Conservation (phyloP, 768 basidiomycete species). For the Infundibulicybe gibba region DNA sequence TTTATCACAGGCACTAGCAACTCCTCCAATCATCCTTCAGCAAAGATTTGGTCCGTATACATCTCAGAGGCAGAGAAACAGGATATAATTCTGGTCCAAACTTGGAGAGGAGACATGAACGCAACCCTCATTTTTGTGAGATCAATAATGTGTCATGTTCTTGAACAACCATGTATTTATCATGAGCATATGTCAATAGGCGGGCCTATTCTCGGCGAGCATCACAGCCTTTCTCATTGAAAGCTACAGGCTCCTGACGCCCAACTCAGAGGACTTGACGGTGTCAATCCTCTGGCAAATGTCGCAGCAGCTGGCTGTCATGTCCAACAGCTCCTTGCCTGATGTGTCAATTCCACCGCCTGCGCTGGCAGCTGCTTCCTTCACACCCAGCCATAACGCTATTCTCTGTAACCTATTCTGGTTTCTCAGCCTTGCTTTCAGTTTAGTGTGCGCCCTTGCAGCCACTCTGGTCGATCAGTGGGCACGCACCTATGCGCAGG, state of each 20-base stretch:
- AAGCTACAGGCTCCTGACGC: conserved; percentile 29
- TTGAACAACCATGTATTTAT: neutral
- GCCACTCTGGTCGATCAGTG: conserved; percentile 49
- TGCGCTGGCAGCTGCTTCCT: conserved; percentile 6
- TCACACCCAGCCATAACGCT: conserved; percentile 22
- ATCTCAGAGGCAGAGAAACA: conserved; percentile 27
- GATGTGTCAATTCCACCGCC: neutral
- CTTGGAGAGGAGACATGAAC: conserved; percentile 41
- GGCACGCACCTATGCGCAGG: conserved; percentile 36
- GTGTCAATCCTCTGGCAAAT: conserved; percentile 26
- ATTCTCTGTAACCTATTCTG: conserved; percentile 38
- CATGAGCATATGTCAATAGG: conserved; percentile 14
- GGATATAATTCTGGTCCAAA: conserved; percentile 24
- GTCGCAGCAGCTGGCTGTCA: conserved; percentile 21
- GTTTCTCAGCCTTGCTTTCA: conserved; percentile 43
- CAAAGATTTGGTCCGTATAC: conserved; percentile 34
- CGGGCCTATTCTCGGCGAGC: conserved; percentile 37
- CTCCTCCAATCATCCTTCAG: conserved; percentile 20
- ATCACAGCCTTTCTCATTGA: conserved; percentile 37
- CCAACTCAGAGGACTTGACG: conserved; percentile 19
- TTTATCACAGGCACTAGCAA: neutral
- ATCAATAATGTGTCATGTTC: neutral
- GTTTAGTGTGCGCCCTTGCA: conserved; percentile 34
- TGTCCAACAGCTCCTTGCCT: conserved; percentile 11
- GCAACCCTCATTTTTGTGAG: conserved; percentile 34